These are phyloP conservation scores for Diaporthe velutina DNA, from an alignment of 2,329 filamentous ascomycete species.

Conservation along the genomic window DNA sequence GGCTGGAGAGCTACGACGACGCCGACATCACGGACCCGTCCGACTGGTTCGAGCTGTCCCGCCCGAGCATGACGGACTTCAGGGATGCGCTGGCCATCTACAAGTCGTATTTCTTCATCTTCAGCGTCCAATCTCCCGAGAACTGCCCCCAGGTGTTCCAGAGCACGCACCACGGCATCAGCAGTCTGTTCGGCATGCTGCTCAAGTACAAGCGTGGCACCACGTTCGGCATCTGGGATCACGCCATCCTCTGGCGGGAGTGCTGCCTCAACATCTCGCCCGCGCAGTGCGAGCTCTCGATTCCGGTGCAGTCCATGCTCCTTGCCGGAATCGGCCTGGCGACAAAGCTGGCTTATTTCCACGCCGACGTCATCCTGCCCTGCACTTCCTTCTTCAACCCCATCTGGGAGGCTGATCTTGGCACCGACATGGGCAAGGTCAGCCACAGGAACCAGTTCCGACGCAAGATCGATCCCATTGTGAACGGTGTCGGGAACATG, in stretches of 20 bases:
- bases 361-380: constrained; percentile 71
- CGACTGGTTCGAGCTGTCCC: constrained; percentile 50
- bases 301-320: constrained; percentile 62
- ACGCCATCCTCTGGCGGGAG: constrained; percentile 73
- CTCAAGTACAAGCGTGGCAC: constrained; percentile 72
- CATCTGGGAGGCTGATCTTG: constrained; percentile 73
- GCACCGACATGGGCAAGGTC: constrained; percentile 67
- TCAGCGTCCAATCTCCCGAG: constrained; percentile 69
- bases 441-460: constrained; percentile 69
- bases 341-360: constrained; percentile 59
- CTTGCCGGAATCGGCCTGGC: constrained; percentile 61
- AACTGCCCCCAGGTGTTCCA: constrained; percentile 72
- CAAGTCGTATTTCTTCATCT: constrained; percentile 65
- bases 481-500: constrained; percentile 76
- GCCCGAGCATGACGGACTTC: constrained; percentile 52
- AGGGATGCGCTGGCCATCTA: constrained; percentile 52
- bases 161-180: constrained; percentile 72
- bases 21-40: constrained; percentile 50
- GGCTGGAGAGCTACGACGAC: constrained; percentile 60
- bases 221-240: constrained; percentile 74
- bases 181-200: constrained; percentile 71
- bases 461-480: constrained; percentile 73
- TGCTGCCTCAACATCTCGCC: constrained; percentile 63
- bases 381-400: constrained; percentile 74
- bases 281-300: constrained; percentile 60